Base-by-base conservation (phyloP, 371 early-diverging fungal species). In the Mucor circinelloides region DNA sequence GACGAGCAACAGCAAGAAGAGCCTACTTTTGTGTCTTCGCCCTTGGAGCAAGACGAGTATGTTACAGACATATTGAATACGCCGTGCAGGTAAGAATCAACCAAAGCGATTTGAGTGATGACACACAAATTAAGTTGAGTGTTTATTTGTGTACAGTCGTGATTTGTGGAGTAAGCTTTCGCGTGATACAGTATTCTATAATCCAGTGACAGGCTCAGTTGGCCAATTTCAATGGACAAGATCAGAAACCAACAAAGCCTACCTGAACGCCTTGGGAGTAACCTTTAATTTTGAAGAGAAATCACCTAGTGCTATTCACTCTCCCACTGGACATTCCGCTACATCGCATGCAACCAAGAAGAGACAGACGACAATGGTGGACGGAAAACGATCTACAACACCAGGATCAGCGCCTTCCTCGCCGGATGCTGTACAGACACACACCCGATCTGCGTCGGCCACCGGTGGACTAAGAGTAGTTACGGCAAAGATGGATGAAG, bases 161-260 rank as follows among this genome's bases (percentile, higher is more conserved):
- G 79, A 80, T 52, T 71, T 84, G 13, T 84, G 84, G 84, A 73
- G 69, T 7, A 81, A 80, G 32, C 68, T 84, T 6, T 84, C 84
- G 9, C 67, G 76, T 15, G 82, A 84, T 50, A 78, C 84, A n/a
- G 80, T 80, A 9, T 84, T 84, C 52, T 81, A 80, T 55, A 84
- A 84, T 61, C 74, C 84, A 32, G 67, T 80, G 40, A 84, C 84
- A 28, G 84, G 84, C 4, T 68, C 80, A 5, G 74, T 84, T 17
- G 84, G 84, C 5, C 80, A 81, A 25, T 84, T 84, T 56, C 84
- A 81, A 40, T 84, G 84, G 84, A 81, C 79, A 48, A 73, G 82
- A 38, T 84, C 84, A n/a, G 80, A 84, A 52, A 75, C 79, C n/a
- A 81, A 81, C 55, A 72, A 74, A 48, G 73, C 75, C 2, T 84